Evolutionary conservation across 73 alveolate species (phyloP).

Genomic region (Blepharisma japonicum): DNA sequence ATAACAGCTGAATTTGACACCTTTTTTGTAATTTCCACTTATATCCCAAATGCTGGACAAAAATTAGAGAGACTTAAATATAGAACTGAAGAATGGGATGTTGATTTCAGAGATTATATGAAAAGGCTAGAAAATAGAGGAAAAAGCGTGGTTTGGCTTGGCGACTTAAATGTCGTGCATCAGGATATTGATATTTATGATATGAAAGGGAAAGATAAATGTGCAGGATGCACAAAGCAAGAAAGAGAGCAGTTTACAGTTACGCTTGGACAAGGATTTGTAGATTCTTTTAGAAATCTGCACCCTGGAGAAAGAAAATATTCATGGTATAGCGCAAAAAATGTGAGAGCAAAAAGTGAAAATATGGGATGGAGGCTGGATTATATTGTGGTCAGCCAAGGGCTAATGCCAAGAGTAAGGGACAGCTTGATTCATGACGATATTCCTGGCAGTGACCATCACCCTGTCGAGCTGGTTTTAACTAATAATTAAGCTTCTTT

Average conservation of each 20-base stretch:
- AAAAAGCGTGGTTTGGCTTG: constrained; percentile 62
- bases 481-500: background rate
- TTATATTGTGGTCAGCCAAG: constrained; percentile 70
- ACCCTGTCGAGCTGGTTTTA: constrained; percentile 63
- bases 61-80: constrained; percentile 79
- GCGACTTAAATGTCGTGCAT: constrained; percentile 93
- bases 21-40: constrained; percentile 84
- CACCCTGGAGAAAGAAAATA: constrained; percentile 78
- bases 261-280: constrained; percentile 59
- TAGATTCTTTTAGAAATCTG: constrained; percentile 82
- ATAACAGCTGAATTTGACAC: constrained; percentile 86
- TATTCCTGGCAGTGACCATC: constrained; percentile 76
- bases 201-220: constrained; percentile 71
- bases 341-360: constrained; percentile 50
- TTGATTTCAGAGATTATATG: constrained; percentile 66
- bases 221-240: constrained; percentile 81
- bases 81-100: constrained; percentile 86
- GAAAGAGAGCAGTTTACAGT: constrained; percentile 77
- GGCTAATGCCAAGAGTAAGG: constrained; percentile 36
- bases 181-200: constrained; percentile 83
- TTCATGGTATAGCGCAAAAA: constrained; percentile 79
- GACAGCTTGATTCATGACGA: constrained; percentile 59
- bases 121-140: constrained; percentile 45
- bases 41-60: constrained; percentile 92
- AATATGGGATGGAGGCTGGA: constrained; percentile 96